Conservation (phyloP, 2,329 filamentous ascomycete species). For the Westerdykella aurantiaca region DNA sequence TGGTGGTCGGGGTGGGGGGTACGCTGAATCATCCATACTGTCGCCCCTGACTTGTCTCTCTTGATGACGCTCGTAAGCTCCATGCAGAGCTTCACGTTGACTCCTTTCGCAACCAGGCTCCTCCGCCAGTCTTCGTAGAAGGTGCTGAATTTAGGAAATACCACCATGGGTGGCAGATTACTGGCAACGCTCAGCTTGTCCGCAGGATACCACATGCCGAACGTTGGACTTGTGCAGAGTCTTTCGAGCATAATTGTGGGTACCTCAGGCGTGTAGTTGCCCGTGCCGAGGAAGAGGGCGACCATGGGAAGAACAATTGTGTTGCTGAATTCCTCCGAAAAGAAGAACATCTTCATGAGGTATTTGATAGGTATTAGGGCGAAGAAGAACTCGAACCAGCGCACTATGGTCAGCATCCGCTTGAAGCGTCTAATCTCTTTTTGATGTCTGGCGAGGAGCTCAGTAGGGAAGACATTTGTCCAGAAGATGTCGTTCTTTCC, state of each 20-base stretch:
- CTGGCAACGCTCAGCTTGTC: conserved; percentile 45
- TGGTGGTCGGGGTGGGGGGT: conserved; percentile 40
- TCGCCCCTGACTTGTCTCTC: conserved; percentile 49
- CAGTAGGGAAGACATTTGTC: conserved; percentile 60
- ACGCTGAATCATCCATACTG: conserved; percentile 44
- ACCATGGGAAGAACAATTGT: conserved; percentile 66
- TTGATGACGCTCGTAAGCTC: conserved; percentile 51
- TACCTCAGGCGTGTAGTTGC: conserved; percentile 68
- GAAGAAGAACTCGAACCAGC: conserved; percentile 56
- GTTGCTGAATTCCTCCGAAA: conserved; percentile 64
- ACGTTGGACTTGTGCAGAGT: conserved; percentile 49
- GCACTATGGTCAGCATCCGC: conserved; percentile 51
- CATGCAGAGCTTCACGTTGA: conserved; percentile 52
- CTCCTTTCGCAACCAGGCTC: conserved; percentile 50
- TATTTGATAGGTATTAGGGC: conserved; percentile 57
- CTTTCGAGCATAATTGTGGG: conserved; percentile 59
- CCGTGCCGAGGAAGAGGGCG: conserved; percentile 67
- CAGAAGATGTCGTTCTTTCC: conserved; percentile 59
- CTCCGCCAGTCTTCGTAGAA: conserved; percentile 58
- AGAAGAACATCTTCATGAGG: conserved; percentile 62
- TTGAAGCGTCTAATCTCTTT: conserved; percentile 52
- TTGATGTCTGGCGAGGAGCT: conserved; percentile 51
- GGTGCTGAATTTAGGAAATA: conserved; percentile 56
- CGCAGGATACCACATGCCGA: conserved; percentile 54
- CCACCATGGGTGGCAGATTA: conserved; percentile 53